Evolutionary conservation across 495 filamentous ascomycete species (phyloP).

Genomic region (Recurvomyces mirabilis): DNA sequence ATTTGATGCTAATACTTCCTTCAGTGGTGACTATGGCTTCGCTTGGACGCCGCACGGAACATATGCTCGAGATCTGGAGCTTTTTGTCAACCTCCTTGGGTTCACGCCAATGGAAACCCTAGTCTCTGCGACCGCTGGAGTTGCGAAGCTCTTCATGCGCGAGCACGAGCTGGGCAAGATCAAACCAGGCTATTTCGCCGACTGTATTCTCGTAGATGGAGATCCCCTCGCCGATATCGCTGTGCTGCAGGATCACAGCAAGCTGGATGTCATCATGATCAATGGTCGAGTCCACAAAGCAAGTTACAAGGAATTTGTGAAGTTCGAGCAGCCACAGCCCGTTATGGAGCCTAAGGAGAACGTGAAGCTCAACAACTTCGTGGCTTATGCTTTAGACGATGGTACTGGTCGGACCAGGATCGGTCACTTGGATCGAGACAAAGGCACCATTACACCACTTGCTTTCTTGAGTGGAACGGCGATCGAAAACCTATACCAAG

Average conservation of each 20-base stretch:
- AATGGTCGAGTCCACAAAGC: conserved; percentile 41
- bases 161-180: conserved; percentile 40
- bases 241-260: conserved; percentile 38
- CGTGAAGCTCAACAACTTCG: conserved; percentile 14
- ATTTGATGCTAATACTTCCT: too few species aligned
- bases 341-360: conserved; percentile 9
- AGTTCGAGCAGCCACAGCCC: conserved; percentile 14
- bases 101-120: conserved; percentile 42
- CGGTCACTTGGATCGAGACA: conserved; percentile 37
- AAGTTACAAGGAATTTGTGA: conserved; percentile 30
- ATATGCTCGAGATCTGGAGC: conserved; percentile 27
- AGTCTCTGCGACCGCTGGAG: conserved; percentile 38
- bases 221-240: conserved; percentile 38
- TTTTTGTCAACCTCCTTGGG: conserved; percentile 41
- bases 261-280: conserved; percentile 38
- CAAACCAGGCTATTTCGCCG: conserved; percentile 37
- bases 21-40: conserved; percentile 45
- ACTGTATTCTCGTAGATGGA: conserved; percentile 40
- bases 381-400: conserved; percentile 17
- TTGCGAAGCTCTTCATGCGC: conserved; percentile 40
- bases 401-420: conserved; percentile 24
- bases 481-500: conserved; percentile 38
- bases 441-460: conserved; percentile 36
- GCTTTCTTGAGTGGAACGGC: conserved; percentile 39
- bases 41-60: conserved; percentile 44